Base-by-base conservation (phyloP, 306 rosid species). In the Pterocarpus santalinus region DNA sequence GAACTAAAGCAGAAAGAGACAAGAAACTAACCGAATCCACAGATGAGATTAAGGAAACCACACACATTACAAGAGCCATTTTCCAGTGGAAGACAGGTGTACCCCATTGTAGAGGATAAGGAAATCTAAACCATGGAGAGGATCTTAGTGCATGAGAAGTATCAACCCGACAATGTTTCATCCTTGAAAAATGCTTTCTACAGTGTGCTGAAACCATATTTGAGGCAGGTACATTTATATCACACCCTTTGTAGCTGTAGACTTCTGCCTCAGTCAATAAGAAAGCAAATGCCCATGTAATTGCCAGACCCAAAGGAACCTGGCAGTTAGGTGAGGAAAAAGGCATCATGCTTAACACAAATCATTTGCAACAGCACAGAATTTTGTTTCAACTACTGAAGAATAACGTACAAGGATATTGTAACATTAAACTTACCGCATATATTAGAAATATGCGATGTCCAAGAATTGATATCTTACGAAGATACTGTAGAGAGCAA, bases 51-150 rank as follows among this genome's bases (percentile, higher is more conserved):
- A 96, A 28, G 34, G 99, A 93, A 75, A 92, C 98, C 82, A 88
- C 97, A 85, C 97, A 96, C 99, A 93, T 96, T 62, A 96, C 89
- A 81, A 96, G 81, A 77, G 97, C 94, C 97, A 90, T 87, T 88
- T 93, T 93, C 99, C 99, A 96, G 83, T 88, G 88, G 88, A 96
- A 96, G 84, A 96, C 97, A 39, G 99, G 99, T 65, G 97, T 88
- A 69, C 99, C 99, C 98, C 99, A 96, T 84, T 96, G 99, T 69
- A 96, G 82, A 2, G 99, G 99, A 83, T 93, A 96, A 39, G 99
- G 99, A 87, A 96, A 96, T 82, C 99, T 90, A 89, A 96, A 93
- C 99, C 99, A 96, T 22, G 97, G 94, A 69, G 99, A 89, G 79
- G 91, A 89, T 75, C 73, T 86, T 69, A 96, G 63, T 47, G 97